Conservation (phyloP, 352 stramenopile genomes). For the Pythium monospermum region DNA sequence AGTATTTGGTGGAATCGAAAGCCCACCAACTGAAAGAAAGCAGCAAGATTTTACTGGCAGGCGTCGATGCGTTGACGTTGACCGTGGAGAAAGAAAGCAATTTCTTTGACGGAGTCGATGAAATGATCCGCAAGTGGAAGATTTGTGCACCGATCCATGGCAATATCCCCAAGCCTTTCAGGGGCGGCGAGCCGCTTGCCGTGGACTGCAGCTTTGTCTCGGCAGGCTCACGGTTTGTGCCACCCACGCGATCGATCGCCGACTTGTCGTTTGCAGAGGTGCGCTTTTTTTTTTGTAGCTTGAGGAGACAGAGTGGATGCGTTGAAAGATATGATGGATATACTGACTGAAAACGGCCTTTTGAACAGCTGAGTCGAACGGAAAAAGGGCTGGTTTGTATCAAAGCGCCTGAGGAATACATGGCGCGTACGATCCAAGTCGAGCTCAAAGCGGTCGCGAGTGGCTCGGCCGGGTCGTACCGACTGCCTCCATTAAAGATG, state of each 20-base stretch:
- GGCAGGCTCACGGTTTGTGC: conserved; percentile 73
- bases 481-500: conserved; percentile 11
- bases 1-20: conserved; percentile 77
- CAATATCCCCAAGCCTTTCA: conserved; percentile 85
- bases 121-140: conserved; percentile 84
- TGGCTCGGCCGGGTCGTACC: conserved; percentile 9
- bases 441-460: conserved; percentile 13
- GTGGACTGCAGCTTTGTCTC: conserved; percentile 80
- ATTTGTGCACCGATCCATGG: conserved; percentile 82
- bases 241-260: conserved; percentile 65
- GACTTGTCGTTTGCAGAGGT: conserved; percentile 82
- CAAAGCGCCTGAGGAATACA: conserved; percentile 74
- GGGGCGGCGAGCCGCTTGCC: conserved; percentile 70
- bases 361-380: conserved; percentile 62
- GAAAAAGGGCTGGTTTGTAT: conserved; percentile 74
- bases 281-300: conserved; percentile 1
- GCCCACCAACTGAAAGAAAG: conserved; percentile 68
- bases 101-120: conserved; percentile 76
- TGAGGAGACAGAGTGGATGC: not conserved
- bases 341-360: conserved; percentile 2
- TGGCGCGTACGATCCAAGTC: conserved; percentile 72
- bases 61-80: conserved; percentile 59
- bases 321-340: no score
- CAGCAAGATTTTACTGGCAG: conserved; percentile 64
- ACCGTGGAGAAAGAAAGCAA: conserved; percentile 79